Evolutionary conservation across 2,329 filamentous ascomycete species (phyloP), one percentile per base, ranked within the genome.

Genomic region (Pseudogymnoascus sp.): DNA sequence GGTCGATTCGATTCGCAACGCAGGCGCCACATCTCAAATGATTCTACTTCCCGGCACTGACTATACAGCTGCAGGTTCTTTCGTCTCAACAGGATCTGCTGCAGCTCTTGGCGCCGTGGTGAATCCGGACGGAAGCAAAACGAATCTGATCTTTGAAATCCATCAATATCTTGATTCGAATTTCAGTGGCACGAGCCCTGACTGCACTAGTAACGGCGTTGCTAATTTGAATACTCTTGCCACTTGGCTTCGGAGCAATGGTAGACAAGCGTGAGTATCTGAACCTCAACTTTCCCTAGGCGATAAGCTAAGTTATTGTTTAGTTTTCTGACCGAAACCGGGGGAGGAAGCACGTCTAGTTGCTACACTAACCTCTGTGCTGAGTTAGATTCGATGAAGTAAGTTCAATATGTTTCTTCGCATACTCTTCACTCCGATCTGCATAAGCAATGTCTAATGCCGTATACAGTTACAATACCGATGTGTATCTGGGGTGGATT

Each of bases 21-120:
- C 83, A 5, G 87, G 86, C 29, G 85, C 86, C 13, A 78, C 76
- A 1, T 74, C 75, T n/a, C 84, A 89, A 67, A 81, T 84, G 71
- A 88, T 89, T 66, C 76, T 89, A 7, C 78, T 88, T 1, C 83
- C 87, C 0, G 86, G 86, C 2, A 85, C 79, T 38, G 82, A 83
- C 68, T 88, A 82, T 70, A 79, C 82, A 9, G 79, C 76, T 65
- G 81, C 80, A 7, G 78, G 75, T 35, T 77, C 77, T 4, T 78
- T 84, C 42, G 75, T 83, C 13, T 75, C 75, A 4, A 78, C 73
- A 42, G 80, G 81, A 13, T 81, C 80, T 29, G 83, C 79, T 0
- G 79, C 77, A 2, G 79, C 80, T 7, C 73, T 88, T 23, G 71
- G 78, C 23, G 76, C 72, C 1, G 77, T 88, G 42, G 83, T 75